Evolutionary conservation across 2,329 filamentous ascomycete species (phyloP).

Genomic region (Cercospora sp.): DNA sequence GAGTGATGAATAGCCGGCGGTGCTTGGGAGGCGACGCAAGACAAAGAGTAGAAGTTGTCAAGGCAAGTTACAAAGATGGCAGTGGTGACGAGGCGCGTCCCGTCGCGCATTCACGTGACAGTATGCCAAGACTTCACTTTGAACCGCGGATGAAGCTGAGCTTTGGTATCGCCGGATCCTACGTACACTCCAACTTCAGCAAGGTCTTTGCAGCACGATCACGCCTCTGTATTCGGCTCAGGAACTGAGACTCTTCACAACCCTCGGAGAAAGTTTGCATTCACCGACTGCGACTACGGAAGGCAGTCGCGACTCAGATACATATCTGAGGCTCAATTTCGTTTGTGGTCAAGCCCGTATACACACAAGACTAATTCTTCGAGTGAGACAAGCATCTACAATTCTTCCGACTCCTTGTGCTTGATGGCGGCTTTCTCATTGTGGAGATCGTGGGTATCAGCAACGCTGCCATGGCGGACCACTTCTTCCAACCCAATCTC

Average conservation of each 20-base stretch:
- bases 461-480: conserved; percentile 27
- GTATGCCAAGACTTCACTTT: background rate
- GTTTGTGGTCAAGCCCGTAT: no score
- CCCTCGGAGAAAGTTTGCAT: background rate
- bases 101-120: background rate
- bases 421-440: conserved; percentile 25
- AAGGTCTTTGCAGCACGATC: background rate
- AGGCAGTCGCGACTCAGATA: background rate
- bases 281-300: background rate
- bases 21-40: background rate
- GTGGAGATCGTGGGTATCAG: background rate
- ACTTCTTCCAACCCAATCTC: conserved; percentile 62
- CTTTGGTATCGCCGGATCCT: no score
- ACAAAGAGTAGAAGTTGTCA: background rate
- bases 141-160: no score
- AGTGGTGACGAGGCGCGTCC: background rate
- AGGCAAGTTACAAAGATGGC: background rate
- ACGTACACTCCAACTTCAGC: no score
- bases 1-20: background rate
- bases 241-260: background rate
- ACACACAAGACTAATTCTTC: background rate
- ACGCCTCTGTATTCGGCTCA: no score
- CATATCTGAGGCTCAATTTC: background rate
- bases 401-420: conserved; percentile 20
- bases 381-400: background rate